Base-by-base conservation (phyloP, 495 filamentous ascomycete species). In the Letharia columbiana region DNA sequence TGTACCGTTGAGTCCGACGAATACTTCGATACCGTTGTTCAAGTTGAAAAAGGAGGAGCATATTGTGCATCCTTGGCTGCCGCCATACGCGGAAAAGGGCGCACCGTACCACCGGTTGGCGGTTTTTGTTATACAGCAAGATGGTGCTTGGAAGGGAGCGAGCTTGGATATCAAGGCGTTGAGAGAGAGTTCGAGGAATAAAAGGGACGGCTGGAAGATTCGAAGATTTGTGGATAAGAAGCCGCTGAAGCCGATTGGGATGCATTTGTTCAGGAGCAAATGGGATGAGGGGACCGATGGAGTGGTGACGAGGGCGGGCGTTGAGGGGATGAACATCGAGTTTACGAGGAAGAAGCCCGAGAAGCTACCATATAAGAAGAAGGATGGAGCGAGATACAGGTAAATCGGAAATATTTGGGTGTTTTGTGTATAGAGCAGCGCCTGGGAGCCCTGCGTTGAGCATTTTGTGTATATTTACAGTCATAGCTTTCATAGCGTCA, bases 201-300 rank as follows among this genome's bases (percentile, higher is more conserved):
- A 77, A 61, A 75, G 91, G 49, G 85, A 92, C 45, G 82, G 80
- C 23, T 93, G 91, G 73, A 86, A 80, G 67, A 75, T 95, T 66
- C 84, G 91, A 69, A 31, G 56, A 40, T 88, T 96, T 71, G 82
- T 86, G 69, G 81, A 86, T 71, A 86, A 85, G 68, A 83, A 88
- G 72, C 74, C 77, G 45, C 78, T 96, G 52, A 82, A 82, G 64
- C 81, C 92, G 10, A 87, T 96, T 47, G 94, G 94, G 62, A 87
- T 89, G 44, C 86, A 83, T 73, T 77, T 99, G 71, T 99, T 96
- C 85, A 86, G 94, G 67, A 87, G 83, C 68, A 75, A 87, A 67
- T 99, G 92, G 91, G 94, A 99, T 74, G 89, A 91, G 50, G 82
- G 84, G 63, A 99, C 89, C 45, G 85, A 83, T 66, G 86, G 80